Evolutionary conservation across 257 asterid genomes (phyloP), one percentile per base, ranked within the genome.

Genomic region (Coffea eugenioides): DNA sequence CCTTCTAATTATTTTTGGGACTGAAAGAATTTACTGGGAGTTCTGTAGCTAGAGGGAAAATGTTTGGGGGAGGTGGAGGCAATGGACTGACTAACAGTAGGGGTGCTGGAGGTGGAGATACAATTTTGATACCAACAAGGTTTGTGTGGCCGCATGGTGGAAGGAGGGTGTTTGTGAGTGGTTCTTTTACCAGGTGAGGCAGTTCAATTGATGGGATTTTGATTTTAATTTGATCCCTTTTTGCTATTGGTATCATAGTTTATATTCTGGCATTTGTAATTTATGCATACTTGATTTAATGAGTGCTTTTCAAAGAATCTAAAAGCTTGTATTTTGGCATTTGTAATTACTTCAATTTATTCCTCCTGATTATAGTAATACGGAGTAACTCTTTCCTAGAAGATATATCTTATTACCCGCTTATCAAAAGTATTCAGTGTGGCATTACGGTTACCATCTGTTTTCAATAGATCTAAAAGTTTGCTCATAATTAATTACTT

Each of bases 81-180:
- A 80, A 83, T 65, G 89, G 85, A 72, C 80, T 80, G 52, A 87
- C 83, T 80, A 83, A 85, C 72, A 83, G 70, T 76, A 68, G 36
- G 69, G 80, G 86, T 13, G 51, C 69, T 69, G 85, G 85, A 27
- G 70, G 69, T 61, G 79, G 71, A 46, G 93, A 87, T 73, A 39
- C 83, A 46, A 87, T 84, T 43, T 54, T 81, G 85, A 67, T 91
- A 39, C 94, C 94, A 43, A 85, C 90, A 0, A 87, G 94, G 72
- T 91, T 91, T 74, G 93, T 90, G 74, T 91, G 97, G 97, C 93
- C 97, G 61, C 81, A 90, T 80, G 97, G 97, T 34, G 97, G 97
- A 78, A 86, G 91, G 79, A 83, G 88, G 82, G 94, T 91, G 75
- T 83, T 82, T 79, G 82, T 91, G 68, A 87, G 97, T 79, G 97